Percentiles rank a stretch among this genome's conserved stretches.
Evolutionary conservation across 2,329 filamentous ascomycete species (phyloP).

Genomic region (Ceratocystis destructans): DNA sequence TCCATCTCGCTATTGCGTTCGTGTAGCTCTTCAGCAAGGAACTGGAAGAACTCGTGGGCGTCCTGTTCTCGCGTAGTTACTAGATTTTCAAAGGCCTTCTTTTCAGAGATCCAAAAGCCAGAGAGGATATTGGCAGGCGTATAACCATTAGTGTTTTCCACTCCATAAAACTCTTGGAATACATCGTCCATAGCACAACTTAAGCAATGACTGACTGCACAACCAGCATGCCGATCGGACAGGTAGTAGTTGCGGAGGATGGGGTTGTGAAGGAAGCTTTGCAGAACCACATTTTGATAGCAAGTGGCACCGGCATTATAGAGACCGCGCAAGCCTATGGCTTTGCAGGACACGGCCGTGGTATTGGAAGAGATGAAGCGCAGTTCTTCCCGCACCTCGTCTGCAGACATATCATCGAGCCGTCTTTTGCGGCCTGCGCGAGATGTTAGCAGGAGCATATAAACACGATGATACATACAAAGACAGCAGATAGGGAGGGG

Average conservation of each 20-base stretch:
- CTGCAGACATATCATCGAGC: slow-evolving; percentile 54
- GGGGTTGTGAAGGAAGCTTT: slow-evolving; percentile 87
- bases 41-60: slow-evolving; percentile 94
- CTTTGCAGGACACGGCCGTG: slow-evolving; percentile 64
- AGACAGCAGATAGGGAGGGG: no score
- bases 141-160: slow-evolving; percentile 75
- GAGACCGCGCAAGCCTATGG: slow-evolving; percentile 76
- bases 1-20: slow-evolving; percentile 54
- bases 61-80: slow-evolving; percentile 93
- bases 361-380: slow-evolving; percentile 68
- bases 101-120: slow-evolving; percentile 78
- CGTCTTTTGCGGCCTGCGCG: slow-evolving; percentile 55
- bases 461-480: no score
- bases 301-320: slow-evolving; percentile 98
- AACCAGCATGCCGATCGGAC: slow-evolving; percentile 72
- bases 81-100: slow-evolving; percentile 55
- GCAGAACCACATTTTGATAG: slow-evolving; percentile 93
- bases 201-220: slow-evolving; percentile 47
- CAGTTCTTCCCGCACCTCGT: slow-evolving; percentile 55
- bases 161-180: slow-evolving; percentile 56
- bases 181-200: slow-evolving; percentile 61
- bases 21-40: slow-evolving; percentile 82
- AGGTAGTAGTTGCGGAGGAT: slow-evolving; percentile 85
- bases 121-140: slow-evolving; percentile 80
- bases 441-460: no score